Percentiles rank a stretch among this genome's conserved stretches.
phyloP scores from a whole-genome alignment of 73 alveolate genomes.

The Stentor roeselii region DNA sequence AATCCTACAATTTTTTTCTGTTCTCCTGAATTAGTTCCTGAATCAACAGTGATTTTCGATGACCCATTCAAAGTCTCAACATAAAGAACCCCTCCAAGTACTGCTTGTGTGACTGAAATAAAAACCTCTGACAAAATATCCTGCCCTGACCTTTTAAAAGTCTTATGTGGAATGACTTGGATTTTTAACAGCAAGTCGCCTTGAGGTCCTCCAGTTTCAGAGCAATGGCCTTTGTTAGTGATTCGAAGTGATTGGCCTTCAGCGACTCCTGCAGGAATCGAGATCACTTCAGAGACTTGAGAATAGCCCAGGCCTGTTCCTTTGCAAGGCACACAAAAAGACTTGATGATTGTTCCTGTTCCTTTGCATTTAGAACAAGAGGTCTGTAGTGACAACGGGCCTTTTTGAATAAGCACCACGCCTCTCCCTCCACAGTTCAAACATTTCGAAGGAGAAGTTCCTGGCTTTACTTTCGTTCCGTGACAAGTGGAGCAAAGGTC shows the following conservation, averaged over 20 bases:
- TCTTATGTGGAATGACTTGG: conserved; percentile 58
- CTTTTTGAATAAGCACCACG: conserved; percentile 52
- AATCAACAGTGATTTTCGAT: conserved; percentile 48
- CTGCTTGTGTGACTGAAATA: conserved; percentile 64
- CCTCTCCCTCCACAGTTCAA: conserved; percentile 81
- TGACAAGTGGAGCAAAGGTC: conserved; percentile 72
- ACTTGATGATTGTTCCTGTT: conserved; percentile 59
- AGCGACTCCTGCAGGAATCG: conserved; percentile 78
- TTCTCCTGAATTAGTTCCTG: conserved; percentile 72
- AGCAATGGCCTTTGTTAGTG: conserved; percentile 66
- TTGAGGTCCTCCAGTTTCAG: conserved; percentile 60
- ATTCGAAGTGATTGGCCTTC: conserved; percentile 64
- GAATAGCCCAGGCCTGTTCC: conserved; percentile 52
- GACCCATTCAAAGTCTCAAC: conserved; percentile 74
- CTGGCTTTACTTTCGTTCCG: conserved; percentile 77
- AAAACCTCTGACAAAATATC: conserved; percentile 61
- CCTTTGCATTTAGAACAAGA: conserved; percentile 76
- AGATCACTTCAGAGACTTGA: conserved; percentile 50
- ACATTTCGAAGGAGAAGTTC: conserved; percentile 73
- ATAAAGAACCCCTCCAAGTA: conserved; percentile 59
- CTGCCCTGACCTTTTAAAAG: conserved; percentile 69
- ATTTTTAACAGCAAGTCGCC: conserved; percentile 76
- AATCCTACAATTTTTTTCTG: conserved; percentile 51
- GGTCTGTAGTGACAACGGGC: conserved; percentile 67
- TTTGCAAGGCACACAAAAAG: conserved; percentile 63